Evolutionary conservation across 2,329 filamentous ascomycete species (phyloP), one percentile per base, ranked within the genome.

Genomic region (Rutstroemia sp.): DNA sequence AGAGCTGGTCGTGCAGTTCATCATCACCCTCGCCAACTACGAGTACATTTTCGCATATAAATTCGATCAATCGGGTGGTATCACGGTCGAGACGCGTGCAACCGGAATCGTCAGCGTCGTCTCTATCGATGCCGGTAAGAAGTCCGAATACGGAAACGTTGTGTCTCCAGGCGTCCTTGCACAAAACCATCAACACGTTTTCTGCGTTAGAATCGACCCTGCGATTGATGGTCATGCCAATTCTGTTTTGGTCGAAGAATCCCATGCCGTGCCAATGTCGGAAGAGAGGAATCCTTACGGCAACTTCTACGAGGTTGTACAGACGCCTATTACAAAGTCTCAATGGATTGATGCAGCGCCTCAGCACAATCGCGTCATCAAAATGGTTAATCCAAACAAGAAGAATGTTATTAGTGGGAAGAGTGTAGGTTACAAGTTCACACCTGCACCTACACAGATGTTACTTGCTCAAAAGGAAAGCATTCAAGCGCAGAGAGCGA

Each of bases 401-500:
- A 67, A 91, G 16, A 90, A 96, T 71, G 85, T 87, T 0, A 86
- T 91, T 74, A 91, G 86, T 70, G 84, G 88, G 68, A 94, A 92
- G 73, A 88, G 89, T 0, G 83, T 86, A 0, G 85, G 82, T 45
- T 96, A 96, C 70, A 96, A 95, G 77, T 82, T 96, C 3, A 88
- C 95, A 23, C 92, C 88, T 67, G 77, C 90, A 23, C 90, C 95
- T 64, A 86, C 92, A 0, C 88, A 92, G 0, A 73, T 79, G 0
- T 73, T 96, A n/a, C 74, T 96, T 9, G 90, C 92, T 1, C 92
- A 90, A 73, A 81, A 86, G 57, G 86, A 85, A 6, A 84, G 87
- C 1, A 71, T 95, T n/a, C 90, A 95, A 6, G 95, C 90, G 87
- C 95, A 95, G 73, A 80, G 92, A 19, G 92, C 91, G 1, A 90